Percentiles rank a stretch among this genome's conserved stretches.
Conservation (phyloP, 2,329 filamentous ascomycete genomes). For the Colletotrichum limetticola region DNA sequence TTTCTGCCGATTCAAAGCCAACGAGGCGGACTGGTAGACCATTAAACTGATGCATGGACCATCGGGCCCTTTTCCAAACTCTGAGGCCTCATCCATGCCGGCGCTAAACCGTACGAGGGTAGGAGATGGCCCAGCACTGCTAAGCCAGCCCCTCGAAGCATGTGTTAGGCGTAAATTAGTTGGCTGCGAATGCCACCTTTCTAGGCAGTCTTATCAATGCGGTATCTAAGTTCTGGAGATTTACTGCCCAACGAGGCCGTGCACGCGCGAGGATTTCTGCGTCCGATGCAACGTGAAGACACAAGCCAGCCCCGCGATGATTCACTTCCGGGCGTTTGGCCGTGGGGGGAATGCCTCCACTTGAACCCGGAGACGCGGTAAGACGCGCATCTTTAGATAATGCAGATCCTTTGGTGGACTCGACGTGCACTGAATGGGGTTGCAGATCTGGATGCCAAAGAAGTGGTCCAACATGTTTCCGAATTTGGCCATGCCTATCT, state of each 20-base stretch:
- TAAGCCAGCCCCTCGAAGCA: background rate
- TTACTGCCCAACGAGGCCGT: background rate
- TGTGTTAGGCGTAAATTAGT: background rate
- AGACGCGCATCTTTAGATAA: too few relatives aligned
- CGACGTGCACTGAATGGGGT: background rate
- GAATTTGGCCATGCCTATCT: background rate
- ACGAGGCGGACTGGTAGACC: background rate
- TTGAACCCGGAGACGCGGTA: background rate
- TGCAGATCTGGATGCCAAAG: background rate
- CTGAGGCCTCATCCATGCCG: background rate
- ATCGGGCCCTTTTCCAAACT: background rate
- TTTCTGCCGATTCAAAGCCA: background rate
- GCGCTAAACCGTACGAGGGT: background rate
- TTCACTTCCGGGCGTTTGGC: background rate
- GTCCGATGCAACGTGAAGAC: too few relatives aligned
- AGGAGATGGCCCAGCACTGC: background rate
- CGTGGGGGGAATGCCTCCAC: background rate
- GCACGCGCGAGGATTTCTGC: too few relatives aligned
- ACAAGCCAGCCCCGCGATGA: too few relatives aligned
- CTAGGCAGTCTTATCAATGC: background rate
- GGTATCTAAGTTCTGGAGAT: background rate
- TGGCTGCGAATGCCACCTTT: background rate
- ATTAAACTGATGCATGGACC: background rate
- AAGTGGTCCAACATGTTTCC: background rate
- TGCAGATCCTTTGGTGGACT: background rate